Conservation (phyloP, 208 protist genomes). For the Trypanosoma brucei region DNA sequence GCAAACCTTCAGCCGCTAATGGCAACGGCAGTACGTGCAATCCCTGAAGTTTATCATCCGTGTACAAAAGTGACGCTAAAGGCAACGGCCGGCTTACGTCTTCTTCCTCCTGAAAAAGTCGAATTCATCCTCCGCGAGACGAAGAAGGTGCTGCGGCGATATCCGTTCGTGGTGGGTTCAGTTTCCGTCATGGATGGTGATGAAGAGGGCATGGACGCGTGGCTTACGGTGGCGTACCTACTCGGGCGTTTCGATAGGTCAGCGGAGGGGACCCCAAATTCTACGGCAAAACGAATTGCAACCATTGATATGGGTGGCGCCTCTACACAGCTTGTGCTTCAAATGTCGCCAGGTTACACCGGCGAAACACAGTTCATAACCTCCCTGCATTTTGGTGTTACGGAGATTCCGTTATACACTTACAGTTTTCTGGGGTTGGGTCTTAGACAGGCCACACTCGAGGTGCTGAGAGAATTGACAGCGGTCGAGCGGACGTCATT, state of each 20-base stretch:
- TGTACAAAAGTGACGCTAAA: conserved; percentile 52
- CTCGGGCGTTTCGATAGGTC: conserved; percentile 23
- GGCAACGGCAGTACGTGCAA: conserved; percentile 19
- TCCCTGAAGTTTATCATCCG: conserved; percentile 25
- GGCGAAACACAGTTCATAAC: conserved; percentile 40
- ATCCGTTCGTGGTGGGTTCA: conserved; percentile 28
- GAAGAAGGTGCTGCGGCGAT: conserved; percentile 15
- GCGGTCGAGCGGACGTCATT: conserved; percentile 10
- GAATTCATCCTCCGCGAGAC: conserved; percentile 28
- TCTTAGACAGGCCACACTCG: conserved; percentile 52
- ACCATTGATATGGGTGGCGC: conserved; percentile 83
- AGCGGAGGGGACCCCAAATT: not conserved
- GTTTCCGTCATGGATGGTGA: conserved; percentile 52
- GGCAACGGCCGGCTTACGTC: conserved; percentile 63
- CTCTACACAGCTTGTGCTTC: conserved; percentile 78
- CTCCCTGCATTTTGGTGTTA: conserved; percentile 5
- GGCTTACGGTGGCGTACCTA: conserved; percentile 85
- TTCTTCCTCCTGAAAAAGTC: conserved; percentile 30
- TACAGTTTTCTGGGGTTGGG: conserved; percentile 81
- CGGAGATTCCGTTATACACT: conserved; percentile 40
- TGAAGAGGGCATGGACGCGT: conserved; percentile 74
- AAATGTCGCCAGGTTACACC: conserved; percentile 15
- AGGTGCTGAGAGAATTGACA: conserved; percentile 7
- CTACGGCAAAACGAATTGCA: conserved; percentile 6
- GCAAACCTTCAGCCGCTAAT: conserved; percentile 31